Evolutionary conservation across 2,329 filamentous ascomycete species (phyloP).

Genomic region (Cladosporium sp.): DNA sequence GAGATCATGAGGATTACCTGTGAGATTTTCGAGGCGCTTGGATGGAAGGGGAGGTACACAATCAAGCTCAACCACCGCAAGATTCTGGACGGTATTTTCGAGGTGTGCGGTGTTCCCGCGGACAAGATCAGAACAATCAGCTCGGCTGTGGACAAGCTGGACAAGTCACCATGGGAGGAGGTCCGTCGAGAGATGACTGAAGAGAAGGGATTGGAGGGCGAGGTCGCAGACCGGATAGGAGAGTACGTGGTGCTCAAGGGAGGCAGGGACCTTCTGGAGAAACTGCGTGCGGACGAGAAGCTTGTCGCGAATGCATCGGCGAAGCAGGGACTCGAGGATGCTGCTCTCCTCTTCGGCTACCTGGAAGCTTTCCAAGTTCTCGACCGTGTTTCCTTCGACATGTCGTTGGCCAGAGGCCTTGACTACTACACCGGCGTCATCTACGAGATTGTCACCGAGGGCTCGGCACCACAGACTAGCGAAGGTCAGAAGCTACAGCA

Average conservation of each 20-base stretch:
- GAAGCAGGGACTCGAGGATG: conserved; percentile 73
- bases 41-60: conserved; percentile 66
- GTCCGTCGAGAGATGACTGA: conserved; percentile 90
- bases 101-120: conserved; percentile 79
- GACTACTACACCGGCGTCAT: conserved; percentile 90
- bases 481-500: conserved; percentile 38
- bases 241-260: conserved; percentile 76
- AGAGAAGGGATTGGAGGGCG: conserved; percentile 72
- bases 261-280: conserved; percentile 64
- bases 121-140: conserved; percentile 87
- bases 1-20: conserved; percentile 79
- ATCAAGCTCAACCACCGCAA: conserved; percentile 96
- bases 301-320: conserved; percentile 67
- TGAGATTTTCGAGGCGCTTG: conserved; percentile 77
- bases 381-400: conserved; percentile 76
- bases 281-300: conserved; percentile 60
- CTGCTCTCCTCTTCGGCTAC: conserved; percentile 75
- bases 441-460: conserved; percentile 81
- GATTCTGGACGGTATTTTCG: conserved; percentile 86
- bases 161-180: conserved; percentile 81
- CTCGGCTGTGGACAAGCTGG: conserved; percentile 90
- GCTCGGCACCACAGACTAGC: conserved; percentile 54
- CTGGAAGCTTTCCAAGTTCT: conserved; percentile 69
- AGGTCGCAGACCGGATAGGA: conserved; percentile 80
- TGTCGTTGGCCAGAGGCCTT: conserved; percentile 83